A percentile compares a stretch with the other conserved stretches of the same genome.
These are phyloP conservation scores for Aspergillus calidoustus DNA, from an alignment of 2,329 filamentous ascomycete genomes.

Conservation along the genomic window DNA sequence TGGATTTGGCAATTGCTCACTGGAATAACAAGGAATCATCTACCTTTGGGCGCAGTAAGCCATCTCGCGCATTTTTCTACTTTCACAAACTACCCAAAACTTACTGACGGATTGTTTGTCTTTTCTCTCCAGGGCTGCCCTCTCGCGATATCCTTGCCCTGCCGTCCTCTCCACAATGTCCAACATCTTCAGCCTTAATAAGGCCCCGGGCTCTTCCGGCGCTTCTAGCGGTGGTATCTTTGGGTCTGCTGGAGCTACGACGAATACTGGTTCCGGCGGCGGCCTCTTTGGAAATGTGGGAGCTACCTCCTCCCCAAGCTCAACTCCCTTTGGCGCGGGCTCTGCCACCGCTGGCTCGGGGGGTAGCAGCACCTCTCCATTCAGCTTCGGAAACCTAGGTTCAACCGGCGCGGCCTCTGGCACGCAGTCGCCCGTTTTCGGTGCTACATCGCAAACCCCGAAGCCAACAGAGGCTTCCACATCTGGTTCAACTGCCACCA, in stretches of 20 bases:
- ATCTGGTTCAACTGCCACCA: conserved; percentile 33
- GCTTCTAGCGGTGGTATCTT: conserved; percentile 40
- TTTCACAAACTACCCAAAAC: not conserved
- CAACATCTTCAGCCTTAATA: conserved; percentile 40
- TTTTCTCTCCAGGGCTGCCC: conserved; percentile 29
- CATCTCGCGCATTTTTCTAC: conserved; percentile 4
- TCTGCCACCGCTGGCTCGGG: conserved; percentile 13
- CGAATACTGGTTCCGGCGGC: conserved; percentile 33
- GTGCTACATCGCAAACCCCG: conserved; percentile 39
- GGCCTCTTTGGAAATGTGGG: conserved; percentile 49
- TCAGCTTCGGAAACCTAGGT: conserved; percentile 40
- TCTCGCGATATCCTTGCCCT: conserved; percentile 26
- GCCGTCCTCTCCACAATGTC: conserved; percentile 34
- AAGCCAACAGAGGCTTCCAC: conserved; percentile 40
- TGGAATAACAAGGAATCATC: conserved; percentile 2
- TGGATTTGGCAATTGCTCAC: conserved; percentile 12
- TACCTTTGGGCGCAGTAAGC: conserved; percentile 31
- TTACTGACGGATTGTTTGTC: conserved; percentile 14
- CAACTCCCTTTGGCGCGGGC: conserved; percentile 22
- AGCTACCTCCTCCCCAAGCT: conserved; percentile 26
- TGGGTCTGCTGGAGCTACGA: conserved; percentile 34
- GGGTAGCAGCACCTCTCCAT: conserved; percentile 32
- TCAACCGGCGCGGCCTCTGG: conserved; percentile 27
- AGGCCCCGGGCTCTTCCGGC: conserved; percentile 39
- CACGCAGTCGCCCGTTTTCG: conserved; percentile 35